Evolutionary conservation across 108 stramenopile genomes (phyloP).

Genomic region (Licmophora abbreviata): DNA sequence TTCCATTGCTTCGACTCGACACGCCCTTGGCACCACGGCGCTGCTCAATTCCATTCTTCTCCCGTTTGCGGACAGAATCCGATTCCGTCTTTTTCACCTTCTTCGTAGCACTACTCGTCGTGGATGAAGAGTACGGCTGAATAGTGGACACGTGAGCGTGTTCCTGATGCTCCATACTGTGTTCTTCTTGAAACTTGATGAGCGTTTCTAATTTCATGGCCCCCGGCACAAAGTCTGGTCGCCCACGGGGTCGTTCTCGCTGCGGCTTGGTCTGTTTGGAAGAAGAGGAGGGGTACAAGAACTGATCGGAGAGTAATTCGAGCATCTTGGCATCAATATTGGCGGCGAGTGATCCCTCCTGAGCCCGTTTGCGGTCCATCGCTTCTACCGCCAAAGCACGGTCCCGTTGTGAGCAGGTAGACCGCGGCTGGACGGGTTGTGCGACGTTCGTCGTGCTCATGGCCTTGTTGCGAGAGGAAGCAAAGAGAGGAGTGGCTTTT

Average conservation of each 20-base stretch:
- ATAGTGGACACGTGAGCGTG: not conserved
- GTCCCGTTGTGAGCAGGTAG: not conserved
- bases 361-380: not conserved
- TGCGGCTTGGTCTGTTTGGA: too few relatives aligned
- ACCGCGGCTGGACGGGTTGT: not conserved
- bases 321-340: not conserved
- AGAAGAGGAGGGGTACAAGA: slow-evolving; percentile 8
- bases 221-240: slow-evolving; percentile 41
- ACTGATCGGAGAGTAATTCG: slow-evolving; percentile 3
- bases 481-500: too few relatives aligned
- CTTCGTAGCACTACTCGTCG: not conserved
- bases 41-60: not conserved
- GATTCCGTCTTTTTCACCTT: not conserved
- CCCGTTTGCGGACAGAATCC: not conserved
- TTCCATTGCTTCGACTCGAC: too few relatives aligned
- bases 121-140: too few relatives aligned
- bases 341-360: too few relatives aligned
- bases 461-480: too few relatives aligned
- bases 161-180: slow-evolving; percentile 1
- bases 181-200: slow-evolving; percentile 18
- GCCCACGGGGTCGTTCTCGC: slow-evolving; percentile 30
- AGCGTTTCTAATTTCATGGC: slow-evolving; percentile 43
- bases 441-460: too few relatives aligned
- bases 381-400: not conserved
- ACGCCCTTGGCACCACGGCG: not conserved